These are phyloP conservation scores for Silene conica DNA, from an alignment of 148 eudicot genomes.

Conservation along the genomic window DNA sequence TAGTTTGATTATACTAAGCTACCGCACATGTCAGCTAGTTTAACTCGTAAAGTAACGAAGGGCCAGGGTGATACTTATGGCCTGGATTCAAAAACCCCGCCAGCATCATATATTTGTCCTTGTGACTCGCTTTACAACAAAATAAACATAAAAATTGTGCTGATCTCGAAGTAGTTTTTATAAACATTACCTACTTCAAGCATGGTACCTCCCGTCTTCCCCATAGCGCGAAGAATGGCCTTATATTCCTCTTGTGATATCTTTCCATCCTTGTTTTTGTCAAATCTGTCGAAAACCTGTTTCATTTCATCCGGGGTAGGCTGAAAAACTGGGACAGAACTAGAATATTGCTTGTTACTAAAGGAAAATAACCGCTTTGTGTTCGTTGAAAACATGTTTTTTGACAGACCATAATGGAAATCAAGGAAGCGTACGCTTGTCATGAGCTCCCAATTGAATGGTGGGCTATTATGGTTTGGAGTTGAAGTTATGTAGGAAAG, in stretches of 20 bases:
- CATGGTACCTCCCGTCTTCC: constrained; percentile 25
- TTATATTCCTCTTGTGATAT: constrained; percentile 67
- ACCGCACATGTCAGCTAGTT: no score
- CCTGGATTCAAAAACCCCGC: no score
- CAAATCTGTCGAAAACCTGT: constrained; percentile 54
- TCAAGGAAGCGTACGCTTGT: constrained; percentile 50
- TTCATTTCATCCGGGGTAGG: constrained; percentile 49
- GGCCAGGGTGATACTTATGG: no score
- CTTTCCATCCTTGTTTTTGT: constrained; percentile 62
- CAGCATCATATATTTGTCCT: no score
- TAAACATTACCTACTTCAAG: constrained; percentile 30
- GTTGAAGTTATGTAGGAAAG: not conserved
- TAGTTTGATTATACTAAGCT: not conserved
- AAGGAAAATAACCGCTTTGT: constrained; percentile 43
- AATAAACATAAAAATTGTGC: no score
- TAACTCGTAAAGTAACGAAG: no score
- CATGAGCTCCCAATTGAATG: constrained; percentile 23
- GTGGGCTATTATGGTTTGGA: not conserved
- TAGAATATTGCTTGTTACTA: constrained; percentile 36
- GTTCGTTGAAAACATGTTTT: constrained; percentile 36
- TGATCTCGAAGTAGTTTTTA: no score
- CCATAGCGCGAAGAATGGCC: constrained; percentile 53
- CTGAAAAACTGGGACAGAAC: constrained; percentile 32
- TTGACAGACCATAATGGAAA: constrained; percentile 51
- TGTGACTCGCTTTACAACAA: no score